A percentile compares a stretch with the other conserved stretches of the same genome.
Conservation (phyloP, 495 filamentous ascomycete species). For the Penicillium pulvis region DNA sequence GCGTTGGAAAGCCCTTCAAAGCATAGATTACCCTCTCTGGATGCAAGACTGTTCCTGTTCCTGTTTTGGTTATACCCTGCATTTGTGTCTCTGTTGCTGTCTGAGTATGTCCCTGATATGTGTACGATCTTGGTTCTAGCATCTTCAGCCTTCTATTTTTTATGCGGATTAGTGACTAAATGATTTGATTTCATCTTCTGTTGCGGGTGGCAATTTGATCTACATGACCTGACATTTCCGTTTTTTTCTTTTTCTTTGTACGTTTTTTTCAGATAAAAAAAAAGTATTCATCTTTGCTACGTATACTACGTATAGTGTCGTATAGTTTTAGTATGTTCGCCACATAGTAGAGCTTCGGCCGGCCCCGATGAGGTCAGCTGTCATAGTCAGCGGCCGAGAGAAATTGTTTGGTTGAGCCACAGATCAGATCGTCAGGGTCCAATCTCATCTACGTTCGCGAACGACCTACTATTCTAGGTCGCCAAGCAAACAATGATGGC, state of each 20-base stretch:
- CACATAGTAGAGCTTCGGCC: neutral
- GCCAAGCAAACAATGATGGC: neutral
- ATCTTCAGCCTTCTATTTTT: conserved; percentile 17
- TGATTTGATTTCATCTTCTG: neutral
- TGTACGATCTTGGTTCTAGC: conserved; percentile 35
- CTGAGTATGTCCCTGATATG: conserved; percentile 33
- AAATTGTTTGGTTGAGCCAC: conserved; percentile 12
- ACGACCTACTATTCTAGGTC: neutral
- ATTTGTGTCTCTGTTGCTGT: conserved; percentile 24
- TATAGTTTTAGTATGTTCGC: neutral
- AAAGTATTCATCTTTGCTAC: neutral
- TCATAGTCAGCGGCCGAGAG: neutral
- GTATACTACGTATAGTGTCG: no score
- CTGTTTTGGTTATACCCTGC: conserved; percentile 32
- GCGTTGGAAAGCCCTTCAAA: conserved; percentile 28
- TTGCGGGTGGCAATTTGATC: conserved; percentile 19
- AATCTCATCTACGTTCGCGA: neutral
- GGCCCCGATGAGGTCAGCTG: neutral
- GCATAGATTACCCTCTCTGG: conserved; percentile 28
- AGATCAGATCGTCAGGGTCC: neutral
- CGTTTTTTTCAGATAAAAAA: neutral
- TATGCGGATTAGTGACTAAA: neutral
- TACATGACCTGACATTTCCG: conserved; percentile 4
- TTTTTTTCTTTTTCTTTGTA: neutral
- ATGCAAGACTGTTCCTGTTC: conserved; percentile 8